Base-by-base conservation (phyloP, 2,329 filamentous ascomycete genomes). In the Cytospora piceicola region DNA sequence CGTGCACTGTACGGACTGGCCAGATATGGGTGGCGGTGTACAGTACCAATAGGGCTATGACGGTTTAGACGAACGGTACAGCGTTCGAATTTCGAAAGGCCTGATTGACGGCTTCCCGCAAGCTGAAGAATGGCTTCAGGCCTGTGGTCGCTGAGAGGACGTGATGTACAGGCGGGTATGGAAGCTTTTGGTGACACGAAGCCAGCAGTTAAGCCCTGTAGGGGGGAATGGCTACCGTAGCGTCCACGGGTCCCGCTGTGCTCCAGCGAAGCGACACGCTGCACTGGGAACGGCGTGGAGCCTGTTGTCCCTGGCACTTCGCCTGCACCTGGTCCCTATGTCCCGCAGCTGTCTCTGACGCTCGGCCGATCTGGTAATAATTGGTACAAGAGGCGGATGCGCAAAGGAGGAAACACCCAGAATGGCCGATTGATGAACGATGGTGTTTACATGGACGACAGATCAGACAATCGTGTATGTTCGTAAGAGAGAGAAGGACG, bases 371-470 rank as follows among this genome's bases (percentile, higher is more conserved):
- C 39, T 57, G 53, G 53, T 29, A 29, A 29, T 54, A 32, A 55
- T 57, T 57, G 61, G 56, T 49, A 51, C 53, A 57, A 36, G 61
- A 55, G 61, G 61, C 61, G 32, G 61, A 63, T 57, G 61, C 61
- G 53, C 42, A 30, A 39, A 63, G 22, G 53, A 57, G 53, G 61
- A 63, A 57, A 57, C 61, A 57, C 51, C 30, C 53, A 57, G 57
- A 55, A 30, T 63, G 61, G 36, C 52, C n/a, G n/a, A 14, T 49
- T 22, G 46, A 63, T 46, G 39, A 39, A 55, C 22, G 51, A 30
- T 39, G n/a, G 53, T 39, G 39, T 57, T 57, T 54, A 54, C 39
- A 63, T 52, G 36, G 27, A 17, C 59, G 55, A 53, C 3, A 15
- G 42, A 36, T 53, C 24, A 55, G 55, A 55, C 53, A 63, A 51